Base-by-base conservation (phyloP, 2,329 filamentous ascomycete genomes). In the Phyllosticta ampelicida region DNA sequence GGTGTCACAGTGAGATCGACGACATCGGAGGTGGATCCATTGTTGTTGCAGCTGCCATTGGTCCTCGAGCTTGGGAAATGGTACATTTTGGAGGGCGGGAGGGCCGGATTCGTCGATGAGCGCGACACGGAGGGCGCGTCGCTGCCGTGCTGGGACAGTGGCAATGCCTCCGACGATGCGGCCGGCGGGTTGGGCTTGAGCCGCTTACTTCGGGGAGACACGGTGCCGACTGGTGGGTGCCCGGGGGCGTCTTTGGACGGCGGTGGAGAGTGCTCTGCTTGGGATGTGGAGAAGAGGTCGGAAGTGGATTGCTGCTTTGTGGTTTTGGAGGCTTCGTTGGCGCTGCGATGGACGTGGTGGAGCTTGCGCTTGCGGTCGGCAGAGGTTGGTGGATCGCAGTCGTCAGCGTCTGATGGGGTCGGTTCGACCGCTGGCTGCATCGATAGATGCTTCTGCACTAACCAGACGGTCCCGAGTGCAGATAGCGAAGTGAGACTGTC, bases 391-490 rank as follows among this genome's bases (percentile, higher is more conserved):
- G 29, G 28, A 21, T 26, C 26, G 51, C 26, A 48, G 57, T 59
- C 57, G 44, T 58, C 52, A 26, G 36, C 50, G 51, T 58, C 23
- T 54, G 56, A 52, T 52, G 52, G 56, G 18, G 30, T 54, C 49
- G 44, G 26, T 58, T 54, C 48, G 54, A 48, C 28, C 58, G 58
- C 23, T 44, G 30, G 50, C 58, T 60, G 58, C 58, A 60, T 60
- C 29, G 58, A 60, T 52, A 44, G 48, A 21, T 51, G 19, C 49
- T 44, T 44, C 36, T 44, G 36, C 36, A 44, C 36, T 16, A 44
- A 44, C 58, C 87, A 92, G 70, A 85, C 81, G 2, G 87, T 91
- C 1, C 86, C 89, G 0, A 87, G 87, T 1, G 84, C 85, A 8
- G 80, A 85, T 53, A 80, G 86, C n/a, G 86, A 90, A 74, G 82